Base-by-base conservation (phyloP, 345 rosid genomes). In the Aquilaria malaccensis region DNA sequence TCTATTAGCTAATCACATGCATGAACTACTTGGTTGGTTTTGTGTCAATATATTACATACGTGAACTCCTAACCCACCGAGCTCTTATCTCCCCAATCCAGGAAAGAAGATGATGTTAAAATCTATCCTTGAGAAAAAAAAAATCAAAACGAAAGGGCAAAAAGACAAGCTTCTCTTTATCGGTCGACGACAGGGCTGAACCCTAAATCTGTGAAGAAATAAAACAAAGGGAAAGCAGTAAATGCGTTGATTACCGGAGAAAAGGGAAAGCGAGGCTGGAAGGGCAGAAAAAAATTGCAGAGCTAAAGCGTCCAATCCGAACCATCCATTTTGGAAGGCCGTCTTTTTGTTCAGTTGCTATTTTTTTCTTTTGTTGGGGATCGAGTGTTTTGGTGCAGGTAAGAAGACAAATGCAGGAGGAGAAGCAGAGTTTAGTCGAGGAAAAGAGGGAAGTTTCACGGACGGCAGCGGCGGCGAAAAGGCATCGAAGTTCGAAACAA, bases 241-340 rank as follows among this genome's bases (percentile, higher is more conserved):
- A 22, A 22, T 22, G 22, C 22, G 43, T 47, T 51, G 54, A 55
- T 57, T 60, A 72, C 79, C 79, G 43, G 43, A 57, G 65, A 45
- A 2, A 30, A 12, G 54, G 46, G 49, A 64, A 60, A 13, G 59
- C 32, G 61, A 33, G 30, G 54, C 3, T 45, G 37, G 62, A 54
- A 15, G 56, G 62, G 6, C 33, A 67, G 65, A 66, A 51, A 55
- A 58, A 33, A 72, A 55, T 10, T 41, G 54, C 56, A 53, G 74
- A 76, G 59, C 45, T 58, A 3, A 43, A 56, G 67, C 9, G 59
- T 7, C 30, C 52, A 71, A 72, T 70, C 65, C 13, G 45, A 55
- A 45, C 56, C 60, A 41, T 72, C 58, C 69, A 64, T 66, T 50
- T 52, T 50, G 33, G 30, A 52, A 10, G 29, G 33, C 14, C 13